Conservation (phyloP, 306 rosid species). For the Hylodesmum podocarpum region DNA sequence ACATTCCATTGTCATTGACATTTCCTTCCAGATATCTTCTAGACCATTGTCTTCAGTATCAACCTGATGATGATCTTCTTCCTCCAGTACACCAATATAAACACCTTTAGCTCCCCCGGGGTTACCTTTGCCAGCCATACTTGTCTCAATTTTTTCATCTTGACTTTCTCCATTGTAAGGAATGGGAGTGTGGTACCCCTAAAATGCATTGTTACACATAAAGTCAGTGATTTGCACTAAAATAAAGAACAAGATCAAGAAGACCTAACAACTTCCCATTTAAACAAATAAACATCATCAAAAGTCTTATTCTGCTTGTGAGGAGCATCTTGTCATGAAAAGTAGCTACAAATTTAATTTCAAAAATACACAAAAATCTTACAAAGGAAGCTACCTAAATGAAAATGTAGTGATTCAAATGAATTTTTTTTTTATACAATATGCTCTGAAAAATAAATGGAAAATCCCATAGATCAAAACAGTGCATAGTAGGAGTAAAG, state of each 20-base stretch:
- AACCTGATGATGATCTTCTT: conserved; percentile 24
- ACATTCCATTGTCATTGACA: conserved; percentile 76
- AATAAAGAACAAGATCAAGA: neutral
- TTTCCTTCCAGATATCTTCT: conserved; percentile 81
- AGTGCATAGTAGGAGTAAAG: neutral
- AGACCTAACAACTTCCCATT: neutral
- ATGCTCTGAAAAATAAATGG: conserved; percentile 1
- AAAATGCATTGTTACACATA: conserved; percentile 28
- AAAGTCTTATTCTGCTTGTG: no score
- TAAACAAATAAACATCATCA: no score
- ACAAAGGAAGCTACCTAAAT: neutral
- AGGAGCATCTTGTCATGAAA: conserved; percentile 7
- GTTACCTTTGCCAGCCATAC: conserved; percentile 23
- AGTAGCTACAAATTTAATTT: conserved; percentile 7
- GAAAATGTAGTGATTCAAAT: neutral
- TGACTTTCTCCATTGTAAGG: conserved; percentile 21
- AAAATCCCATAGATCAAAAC: neutral
- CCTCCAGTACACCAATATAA: conserved; percentile 66
- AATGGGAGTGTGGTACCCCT: conserved; percentile 41
- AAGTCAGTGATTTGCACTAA: conserved; percentile 12
- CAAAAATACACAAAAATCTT: neutral
- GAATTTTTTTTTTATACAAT: neutral
- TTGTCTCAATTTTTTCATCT: conserved; percentile 25
- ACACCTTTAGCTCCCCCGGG: conserved; percentile 55
- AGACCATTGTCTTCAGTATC: conserved; percentile 57